Base-by-base conservation (phyloP, 805 yeast genomes). In the Candida gorgasii region DNA sequence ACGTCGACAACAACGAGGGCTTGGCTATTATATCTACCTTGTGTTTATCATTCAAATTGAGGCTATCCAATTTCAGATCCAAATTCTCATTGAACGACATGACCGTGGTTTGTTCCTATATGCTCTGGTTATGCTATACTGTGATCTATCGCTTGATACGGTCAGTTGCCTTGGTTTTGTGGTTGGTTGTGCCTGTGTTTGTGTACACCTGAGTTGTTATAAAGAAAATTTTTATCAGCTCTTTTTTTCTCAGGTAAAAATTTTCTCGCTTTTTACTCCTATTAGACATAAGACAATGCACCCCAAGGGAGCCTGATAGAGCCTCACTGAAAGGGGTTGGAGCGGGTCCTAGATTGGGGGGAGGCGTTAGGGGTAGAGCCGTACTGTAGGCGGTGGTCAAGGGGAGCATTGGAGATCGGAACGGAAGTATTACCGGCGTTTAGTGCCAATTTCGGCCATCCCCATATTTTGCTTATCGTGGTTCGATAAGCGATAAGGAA, bases 1-100 rank as follows among this genome's bases (percentile, higher is more conserved):
- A 46, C 9, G 44, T 36, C 19, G 57, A 51, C 34, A 53, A 42
- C 14, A 55, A 40, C 15, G 57, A 49, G 2, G 45, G 44, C 23
- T 45, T 45, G 2, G 49, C 39, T 16, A 29, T 36, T 16, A 19
- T 27, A 12, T 33, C 19, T 9, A 41, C 30, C 8, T 36, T 36
- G 3, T 32, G 40, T 18, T 42, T 42, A 13, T 45, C 47, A 18
- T 37, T 37, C 16, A 49, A 32, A 16, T 46, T 33, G 13, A 49
- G 38, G 16, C 38, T 36, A 30, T 46, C 48, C 13, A 49, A 42
- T 26, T 43, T 43, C 41, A 15, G 43, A 15, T 46, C 37, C 36
- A 46, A 37, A 19, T 39, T 41, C 11, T 33, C 31, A 17, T 31
- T 39, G n/a, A 24, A 39, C 23, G 33, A 27, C 33, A 37, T 37